phyloP scores from a whole-genome alignment of 148 eudicot species.

The Amaranthus hypochondriacus region DNA sequence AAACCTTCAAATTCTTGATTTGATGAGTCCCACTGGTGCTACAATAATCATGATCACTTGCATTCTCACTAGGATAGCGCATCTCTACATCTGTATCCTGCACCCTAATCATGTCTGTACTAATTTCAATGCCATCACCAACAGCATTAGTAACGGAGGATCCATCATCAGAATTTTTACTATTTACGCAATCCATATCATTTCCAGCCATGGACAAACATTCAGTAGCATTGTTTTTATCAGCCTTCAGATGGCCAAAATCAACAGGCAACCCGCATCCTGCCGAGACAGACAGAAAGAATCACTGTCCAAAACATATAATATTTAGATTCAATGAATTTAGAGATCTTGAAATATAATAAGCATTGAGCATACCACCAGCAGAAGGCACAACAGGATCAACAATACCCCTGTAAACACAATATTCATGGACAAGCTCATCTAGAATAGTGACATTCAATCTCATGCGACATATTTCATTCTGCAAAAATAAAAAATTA shows the following conservation, averaged over 20 bases:
- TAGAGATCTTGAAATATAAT: slow-evolving; percentile 6
- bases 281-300: slow-evolving; percentile 1
- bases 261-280: slow-evolving; percentile 26
- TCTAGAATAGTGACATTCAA: slow-evolving; percentile 67
- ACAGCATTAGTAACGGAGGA: slow-evolving; percentile 41
- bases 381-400: slow-evolving; percentile 36
- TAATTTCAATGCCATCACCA: slow-evolving; percentile 46
- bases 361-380: slow-evolving; percentile 41
- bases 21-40: slow-evolving; percentile 66
- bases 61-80: slow-evolving; percentile 49
- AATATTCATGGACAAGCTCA: slow-evolving; percentile 85
- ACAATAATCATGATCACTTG: slow-evolving; percentile 60
- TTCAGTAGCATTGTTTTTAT: slow-evolving; percentile 32
- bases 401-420: slow-evolving; percentile 87
- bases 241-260: slow-evolving; percentile 23
- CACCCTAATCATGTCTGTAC: slow-evolving; percentile 35
- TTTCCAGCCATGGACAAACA: slow-evolving; percentile 38
- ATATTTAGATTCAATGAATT: not conserved
- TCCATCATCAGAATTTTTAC: slow-evolving; percentile 55
- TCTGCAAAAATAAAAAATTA: slow-evolving; percentile 42
- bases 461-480: slow-evolving; percentile 82
- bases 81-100: slow-evolving; percentile 51
- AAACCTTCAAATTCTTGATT: slow-evolving; percentile 29
- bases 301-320: no score
- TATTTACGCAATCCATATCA: slow-evolving; percentile 37